Base-by-base conservation (phyloP, 306 rosid genomes). In the Argentina anserina region DNA sequence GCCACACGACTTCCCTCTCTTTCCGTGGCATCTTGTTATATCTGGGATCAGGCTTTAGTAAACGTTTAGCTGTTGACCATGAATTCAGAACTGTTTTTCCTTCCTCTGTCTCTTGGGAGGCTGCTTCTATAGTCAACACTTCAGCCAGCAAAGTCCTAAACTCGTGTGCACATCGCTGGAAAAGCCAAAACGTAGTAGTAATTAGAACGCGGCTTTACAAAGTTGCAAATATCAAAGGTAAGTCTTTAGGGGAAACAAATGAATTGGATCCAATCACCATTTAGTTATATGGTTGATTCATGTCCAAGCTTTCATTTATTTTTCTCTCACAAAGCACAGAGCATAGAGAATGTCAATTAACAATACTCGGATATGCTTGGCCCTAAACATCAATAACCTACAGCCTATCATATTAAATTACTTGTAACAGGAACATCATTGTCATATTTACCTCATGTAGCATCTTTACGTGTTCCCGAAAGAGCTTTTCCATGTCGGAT, bases 1-100 rank as follows among this genome's bases (percentile, higher is more conserved):
- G 85, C 98, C 98, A 94, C 79, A 94, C 43, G 52, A 76, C 78
- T 80, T 91, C 98, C 86, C 92, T 91, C 21, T 91, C 96, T 81
- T 89, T 86, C 61, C 97, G 84, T 34, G 91, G 81, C 81, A 87
- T 83, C 83, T 89, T 94, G 82, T 73, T 85, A 64, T 91, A 89
- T 76, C 98, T 86, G 40, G 84, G 86, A 81, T 94, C 97, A 2
- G 83, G 72, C 85, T 91, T 94, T 71, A 94, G 65, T 62, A 80
- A 74, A 37, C 88, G 90, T 63, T 94, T 94, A 6, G 97, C 92
- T 0, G 92, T 94, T 36, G 97, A 88, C 98, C 98, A 94, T 31
- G 98, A 94, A 81, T 85, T 89, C 20, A 89, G 86, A 52, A 80
- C 90, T 18, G 97, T 86, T 78, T 84, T 94, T 52, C 97, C 94